Percentiles rank a stretch among this genome's conserved stretches.
These are phyloP conservation scores for Lenwebbia sp. DNA, from an alignment of 345 rosid genomes.

Conservation along the genomic window DNA sequence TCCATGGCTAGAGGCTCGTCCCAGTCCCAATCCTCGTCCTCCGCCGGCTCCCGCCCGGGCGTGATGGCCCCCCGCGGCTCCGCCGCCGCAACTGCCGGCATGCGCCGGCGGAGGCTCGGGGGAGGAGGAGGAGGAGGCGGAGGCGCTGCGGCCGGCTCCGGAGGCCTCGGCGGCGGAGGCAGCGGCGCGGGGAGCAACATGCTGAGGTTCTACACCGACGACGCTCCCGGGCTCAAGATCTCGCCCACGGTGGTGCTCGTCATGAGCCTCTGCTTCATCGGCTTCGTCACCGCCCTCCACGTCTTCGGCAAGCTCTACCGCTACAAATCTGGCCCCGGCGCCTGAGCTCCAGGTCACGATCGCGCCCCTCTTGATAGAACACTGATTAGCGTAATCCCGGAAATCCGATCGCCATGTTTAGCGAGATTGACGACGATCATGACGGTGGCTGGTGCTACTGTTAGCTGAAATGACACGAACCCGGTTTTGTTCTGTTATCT, in stretches of 20 bases:
- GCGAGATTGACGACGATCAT: background rate
- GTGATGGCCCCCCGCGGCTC: constrained; percentile 79
- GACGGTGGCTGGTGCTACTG: background rate
- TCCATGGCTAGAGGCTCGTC: constrained; percentile 81
- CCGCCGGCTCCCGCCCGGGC: constrained; percentile 57
- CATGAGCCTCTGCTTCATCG: constrained; percentile 95
- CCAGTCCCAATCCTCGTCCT: constrained; percentile 59
- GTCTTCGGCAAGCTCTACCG: constrained; percentile 90
- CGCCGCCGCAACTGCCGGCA: constrained; percentile 83
- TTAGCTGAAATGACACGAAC: background rate
- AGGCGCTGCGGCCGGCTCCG: constrained; percentile 27
- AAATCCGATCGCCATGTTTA: background rate
- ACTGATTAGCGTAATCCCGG: background rate
- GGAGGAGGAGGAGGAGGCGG: constrained; percentile 26
- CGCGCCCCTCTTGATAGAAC: background rate
- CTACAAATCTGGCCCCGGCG: constrained; percentile 34
- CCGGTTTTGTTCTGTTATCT: background rate
- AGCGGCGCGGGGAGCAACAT: constrained; percentile 46
- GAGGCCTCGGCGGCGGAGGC: constrained; percentile 9
- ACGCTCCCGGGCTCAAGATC: constrained; percentile 89
- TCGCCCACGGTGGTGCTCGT: constrained; percentile 88
- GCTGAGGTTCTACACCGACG: constrained; percentile 96
- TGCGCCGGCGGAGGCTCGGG: constrained; percentile 77
- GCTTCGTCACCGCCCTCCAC: constrained; percentile 87
- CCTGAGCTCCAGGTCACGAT: constrained; percentile 9